Evolutionary conservation across 140 eudicot species (phyloP), one percentile per base, ranked within the genome.

Genomic region (Flaveria floridana): DNA sequence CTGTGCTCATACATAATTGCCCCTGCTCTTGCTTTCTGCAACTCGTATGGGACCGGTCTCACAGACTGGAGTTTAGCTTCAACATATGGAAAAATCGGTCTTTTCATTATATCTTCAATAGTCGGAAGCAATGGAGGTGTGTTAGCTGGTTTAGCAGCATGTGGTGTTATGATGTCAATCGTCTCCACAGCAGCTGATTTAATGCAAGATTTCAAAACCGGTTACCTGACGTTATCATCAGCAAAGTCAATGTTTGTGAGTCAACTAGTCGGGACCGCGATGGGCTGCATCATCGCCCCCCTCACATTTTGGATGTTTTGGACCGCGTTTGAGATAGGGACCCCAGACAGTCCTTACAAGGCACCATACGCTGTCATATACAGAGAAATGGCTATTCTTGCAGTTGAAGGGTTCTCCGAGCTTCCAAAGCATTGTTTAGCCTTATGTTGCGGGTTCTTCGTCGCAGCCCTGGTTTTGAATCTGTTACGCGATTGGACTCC

Each of bases 161-260:
- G 95, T 77, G 97, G 97, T 23, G 95, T 86, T 2, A 87, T 92
- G 95, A 89, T 87, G 95, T 79, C 96, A 25, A 92, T 92, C 14
- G 96, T 89, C 71, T 80, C 94, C 74, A 87, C 96, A 13, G 95
- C 97, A 2, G 96, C 96, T 26, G 96, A 89, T 81, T 56, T 92
- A 30, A 92, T 92, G 97, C 97, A 92, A 79, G 97, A 92, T 76
- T 92, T 91, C 30, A 91, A 89, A 73, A 91, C 97, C 0, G 97
- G 97, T 13, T 89, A 91, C 82, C 89, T 91, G 16, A 91, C 97
- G 9, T 71, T 84, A 25, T 91, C 97, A 8, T 91, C 97, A 11
- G 89, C 96, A 23, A 87, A 86, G 65, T 89, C 97, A 0, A 89
- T 91, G 96, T 91, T 91, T 67, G 88, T 91, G 70, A 91, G 96